Conservation (phyloP, 2,329 filamentous ascomycete genomes). For the Fusarium paranaense region DNA sequence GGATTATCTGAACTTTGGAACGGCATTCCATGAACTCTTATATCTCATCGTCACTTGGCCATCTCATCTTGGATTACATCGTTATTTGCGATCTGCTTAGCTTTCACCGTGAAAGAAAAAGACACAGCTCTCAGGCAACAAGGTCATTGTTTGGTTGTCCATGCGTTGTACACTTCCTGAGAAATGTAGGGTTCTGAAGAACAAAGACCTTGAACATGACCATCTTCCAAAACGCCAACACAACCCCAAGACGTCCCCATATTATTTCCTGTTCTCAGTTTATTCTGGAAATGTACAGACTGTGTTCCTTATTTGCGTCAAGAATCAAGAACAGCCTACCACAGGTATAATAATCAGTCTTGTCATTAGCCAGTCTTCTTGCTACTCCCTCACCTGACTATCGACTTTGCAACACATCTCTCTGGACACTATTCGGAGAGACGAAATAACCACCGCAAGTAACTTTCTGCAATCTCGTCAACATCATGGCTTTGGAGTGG, state of each 20-base stretch:
- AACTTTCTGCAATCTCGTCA: background rate
- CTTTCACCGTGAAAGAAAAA: background rate
- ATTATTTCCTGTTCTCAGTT: background rate
- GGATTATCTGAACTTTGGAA: background rate
- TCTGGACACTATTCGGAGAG: background rate
- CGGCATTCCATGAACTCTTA: background rate
- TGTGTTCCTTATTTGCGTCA: background rate
- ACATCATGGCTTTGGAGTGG: background rate
- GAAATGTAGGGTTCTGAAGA: background rate
- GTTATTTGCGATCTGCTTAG: background rate
- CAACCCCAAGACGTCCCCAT: background rate
- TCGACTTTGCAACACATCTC: background rate
- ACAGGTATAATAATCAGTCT: background rate
- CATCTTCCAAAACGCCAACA: conserved; percentile 7
- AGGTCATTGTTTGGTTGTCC: background rate
- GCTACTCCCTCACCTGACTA: background rate
- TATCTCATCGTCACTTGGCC: background rate
- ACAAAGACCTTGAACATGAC: conserved; percentile 15
- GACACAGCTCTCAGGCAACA: background rate
- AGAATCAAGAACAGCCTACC: background rate
- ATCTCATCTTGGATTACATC: background rate
- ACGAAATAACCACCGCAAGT: background rate
- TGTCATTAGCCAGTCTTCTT: background rate
- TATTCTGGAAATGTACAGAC: background rate
- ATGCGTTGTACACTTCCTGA: background rate